Base-by-base conservation (phyloP, 345 rosid genomes). In the Firmiana major region DNA sequence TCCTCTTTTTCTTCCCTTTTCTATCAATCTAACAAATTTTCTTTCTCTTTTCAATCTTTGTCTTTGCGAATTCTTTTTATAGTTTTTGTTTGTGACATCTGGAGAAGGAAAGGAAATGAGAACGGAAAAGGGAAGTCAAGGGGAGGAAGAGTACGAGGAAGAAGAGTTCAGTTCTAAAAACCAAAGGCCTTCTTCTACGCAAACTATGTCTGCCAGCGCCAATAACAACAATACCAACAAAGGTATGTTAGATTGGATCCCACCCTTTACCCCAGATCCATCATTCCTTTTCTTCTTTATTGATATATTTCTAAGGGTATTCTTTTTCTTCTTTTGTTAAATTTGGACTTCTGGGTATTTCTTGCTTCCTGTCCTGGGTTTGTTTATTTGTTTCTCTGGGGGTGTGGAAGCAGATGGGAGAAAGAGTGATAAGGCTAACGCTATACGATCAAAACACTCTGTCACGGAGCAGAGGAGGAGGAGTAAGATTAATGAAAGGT, bases 401-500 rank as follows among this genome's bases (percentile, higher is more conserved):
- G 83, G 65, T 73, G 48, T 78, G 75, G 80, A 60, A 79, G 82
- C 92, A 93, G 98, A 90, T 86, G 88, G 87, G 65, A 93, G 85
- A 84, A 92, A 81, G 73, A 85, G 68, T 58, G 97, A 90, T 73
- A 93, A 82, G 86, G 98, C 94, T 17, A 88, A 76, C 80, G 93
- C 90, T n/a, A 84, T 89, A 62, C 90, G 99, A 77, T 95, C 99
- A 36, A 95, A 95, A 48, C 99, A 95, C 83, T 95, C 99, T 0
- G 98, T 92, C 51, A 95, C 97, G 0, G 98, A 95, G 86, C 99
- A 95, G 86, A 87, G 91, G 24, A 84, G 97, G 78, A 88, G 99
- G 80, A 95, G 97, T 90, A 95, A 93, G 87, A 95, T 93, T 79
- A 95, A 95, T 42, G 99, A 95, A 85, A 92, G 99, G 96, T 90